Evolutionary conservation across 2,329 filamentous ascomycete genomes (phyloP), one percentile per base, ranked within the genome.

Genomic region (Penicillium sp.): DNA sequence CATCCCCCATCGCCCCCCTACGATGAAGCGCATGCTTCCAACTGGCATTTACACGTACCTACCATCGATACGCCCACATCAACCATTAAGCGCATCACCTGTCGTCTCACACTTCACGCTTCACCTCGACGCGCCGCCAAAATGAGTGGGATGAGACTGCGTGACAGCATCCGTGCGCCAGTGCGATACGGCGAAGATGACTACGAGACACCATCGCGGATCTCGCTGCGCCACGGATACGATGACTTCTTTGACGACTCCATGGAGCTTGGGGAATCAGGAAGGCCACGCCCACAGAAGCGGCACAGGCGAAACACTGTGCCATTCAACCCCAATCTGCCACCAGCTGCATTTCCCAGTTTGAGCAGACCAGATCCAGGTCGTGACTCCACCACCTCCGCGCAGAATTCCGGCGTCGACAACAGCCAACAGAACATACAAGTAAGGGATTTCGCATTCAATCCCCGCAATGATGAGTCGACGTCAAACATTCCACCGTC

Each of bases 321-420:
- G 19, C 48, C 52, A 17, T 78, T 68, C 55, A 65, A 77, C 58
- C 74, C 76, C 10, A 64, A 72, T 41, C 61, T 72, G 16, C 72
- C 70, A 40, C 71, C 75, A 41, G 76, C 76, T 33, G 72, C 69
- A 7, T 78, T 78, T 53, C 77, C 77, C 22, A 77, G 72, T 8
- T 52, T 76, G 17, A 64, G 71, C 28, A 49, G 42, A 8, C 61
- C 64, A 14, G 53, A 50, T 17, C n/a, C 37, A 28, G 11, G 19
- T 17, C 44, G 22, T 14, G n/a, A 16, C 1, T 22, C 28, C 14
- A 36, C 25, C 6, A 7, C 25, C 12, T 35, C 49, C 4, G 28
- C 14, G 11, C 22, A 33, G 14, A 41, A 19, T n/a, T 6, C 5
- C 8, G 14, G n/a, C 7, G 25, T 28, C 26, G 9, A 19, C 2